phyloP scores from a whole-genome alignment of 169 alveolate species.

The Neospora caninum region DNA sequence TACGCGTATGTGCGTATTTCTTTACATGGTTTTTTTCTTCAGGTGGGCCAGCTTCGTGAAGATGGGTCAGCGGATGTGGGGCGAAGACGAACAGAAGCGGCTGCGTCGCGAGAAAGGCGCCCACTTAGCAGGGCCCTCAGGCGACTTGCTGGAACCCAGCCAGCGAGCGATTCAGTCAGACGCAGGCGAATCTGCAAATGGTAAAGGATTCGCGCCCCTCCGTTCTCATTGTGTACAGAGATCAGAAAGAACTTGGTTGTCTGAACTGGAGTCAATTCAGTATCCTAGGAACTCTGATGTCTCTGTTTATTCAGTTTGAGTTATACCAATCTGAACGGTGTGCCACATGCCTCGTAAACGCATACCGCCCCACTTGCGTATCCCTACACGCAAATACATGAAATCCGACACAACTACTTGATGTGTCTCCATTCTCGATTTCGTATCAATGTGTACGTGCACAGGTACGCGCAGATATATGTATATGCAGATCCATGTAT shows the following conservation, averaged over 20 bases:
- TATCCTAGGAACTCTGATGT: too few species aligned
- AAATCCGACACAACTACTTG: too few species aligned
- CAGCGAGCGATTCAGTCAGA: neutral
- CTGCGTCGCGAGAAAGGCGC: neutral
- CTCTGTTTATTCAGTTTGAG: too few species aligned
- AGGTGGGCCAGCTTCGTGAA: neutral
- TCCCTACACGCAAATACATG: too few species aligned
- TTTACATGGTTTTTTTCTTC: neutral
- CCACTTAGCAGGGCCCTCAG: neutral
- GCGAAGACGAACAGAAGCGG: neutral
- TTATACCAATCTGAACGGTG: neutral
- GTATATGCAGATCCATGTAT: neutral
- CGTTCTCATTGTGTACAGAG: too few species aligned
- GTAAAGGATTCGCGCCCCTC: too few species aligned
- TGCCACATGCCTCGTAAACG: too few species aligned
- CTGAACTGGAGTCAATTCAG: too few species aligned
- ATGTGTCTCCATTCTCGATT: too few species aligned
- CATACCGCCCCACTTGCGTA: too few species aligned
- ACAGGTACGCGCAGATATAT: neutral
- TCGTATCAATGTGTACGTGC: too few species aligned
- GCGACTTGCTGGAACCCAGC: neutral
- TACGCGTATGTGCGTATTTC: neutral
- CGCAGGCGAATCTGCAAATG: neutral
- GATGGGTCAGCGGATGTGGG: conserved; percentile 14
- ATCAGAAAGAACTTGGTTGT: neutral